Evolutionary conservation across 352 stramenopile species (phyloP), one percentile per base, ranked within the genome.

Genomic region (Phytophthora fragariae): DNA sequence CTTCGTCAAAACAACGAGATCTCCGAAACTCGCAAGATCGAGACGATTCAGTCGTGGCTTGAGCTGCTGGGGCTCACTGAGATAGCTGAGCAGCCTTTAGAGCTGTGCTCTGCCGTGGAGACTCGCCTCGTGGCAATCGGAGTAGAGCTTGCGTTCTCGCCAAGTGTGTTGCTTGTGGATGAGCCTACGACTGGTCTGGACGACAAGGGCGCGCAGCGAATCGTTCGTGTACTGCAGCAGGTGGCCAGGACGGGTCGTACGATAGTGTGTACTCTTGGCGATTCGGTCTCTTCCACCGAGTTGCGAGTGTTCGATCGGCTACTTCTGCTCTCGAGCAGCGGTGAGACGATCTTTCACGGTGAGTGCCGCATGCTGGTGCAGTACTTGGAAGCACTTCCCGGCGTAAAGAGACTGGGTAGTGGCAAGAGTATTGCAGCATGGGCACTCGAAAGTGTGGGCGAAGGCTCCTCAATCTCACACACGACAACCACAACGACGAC

Each of bases 101-200:
- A 58, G 11, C 61, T 46, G 19, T 75, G 68, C 50, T 70, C 61
- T 41, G 17, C 17, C 5, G 62, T 68, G 37, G 64, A 77, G 54
- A 39, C 37, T 61, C 69, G 70, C 29, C 70, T 76, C 10, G 70
- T 78, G 17, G 65, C 65, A 31, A 73, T 81, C 55, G 74, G 70
- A 17, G 49, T 80, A 8, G 73, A 80, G 55, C 65, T 77, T 52
- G 73, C 62, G 21, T 65, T 73, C 15, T 33, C 56, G 7, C 68
- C 68, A 52, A 71, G 57, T 15, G 57, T 77, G 11, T 53, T 81
- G 33, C 62, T 81, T 55, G 35, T 77, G 50, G 61, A 77, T 49
- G 62, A 74, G 24, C 65, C 69, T 49, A 81, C 70, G 9, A 67
- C 37, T 33, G 73, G 65, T 21, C 70, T 78, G 12, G 54, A 70